Percentiles rank a stretch among this genome's conserved stretches.
These are phyloP conservation scores for Microcyclospora pomicola DNA, from an alignment of 2,329 filamentous ascomycete genomes.

Conservation along the genomic window DNA sequence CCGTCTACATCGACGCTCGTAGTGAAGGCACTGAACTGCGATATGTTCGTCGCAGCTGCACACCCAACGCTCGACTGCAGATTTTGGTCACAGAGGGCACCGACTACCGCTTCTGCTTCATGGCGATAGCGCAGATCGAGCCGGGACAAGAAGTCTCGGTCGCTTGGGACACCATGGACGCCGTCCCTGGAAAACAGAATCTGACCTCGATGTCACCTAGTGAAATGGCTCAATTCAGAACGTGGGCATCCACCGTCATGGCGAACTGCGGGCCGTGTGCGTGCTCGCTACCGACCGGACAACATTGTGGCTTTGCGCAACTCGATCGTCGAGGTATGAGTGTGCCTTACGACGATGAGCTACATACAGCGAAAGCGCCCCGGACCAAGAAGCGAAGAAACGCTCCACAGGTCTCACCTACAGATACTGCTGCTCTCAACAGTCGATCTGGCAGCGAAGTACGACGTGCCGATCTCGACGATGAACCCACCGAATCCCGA, in stretches of 20 bases:
- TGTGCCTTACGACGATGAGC: conserved; percentile 6
- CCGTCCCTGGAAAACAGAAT: conserved; percentile 11
- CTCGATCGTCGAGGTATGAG: conserved; percentile 20
- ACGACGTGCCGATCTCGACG: conserved; percentile 34
- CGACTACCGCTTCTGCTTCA: conserved; percentile 85
- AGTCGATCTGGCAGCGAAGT: conserved; percentile 48
- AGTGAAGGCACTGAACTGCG: conserved; percentile 74
- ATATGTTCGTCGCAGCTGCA: conserved; percentile 84
- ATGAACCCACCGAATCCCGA: conserved; percentile 44
- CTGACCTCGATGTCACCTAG: conserved; percentile 8
- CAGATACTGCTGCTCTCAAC: conserved; percentile 40
- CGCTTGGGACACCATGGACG: conserved; percentile 40
- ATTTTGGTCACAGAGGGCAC: conserved; percentile 66
- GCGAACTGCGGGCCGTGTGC: conserved; percentile 71
- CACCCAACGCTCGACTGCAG: conserved; percentile 75
- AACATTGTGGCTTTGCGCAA: conserved; percentile 21
- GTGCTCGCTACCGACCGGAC: conserved; percentile 35
- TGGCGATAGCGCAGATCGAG: conserved; percentile 69
- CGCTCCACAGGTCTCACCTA: conserved; percentile 37
- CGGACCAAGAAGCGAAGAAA: conserved; percentile 38
- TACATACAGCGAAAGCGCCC: conserved; percentile 18
- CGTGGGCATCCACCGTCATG: conserved; percentile 55
- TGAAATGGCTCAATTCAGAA: conserved; percentile 30
- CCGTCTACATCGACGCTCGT: conserved; percentile 84
- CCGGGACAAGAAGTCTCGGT: conserved; percentile 54